These are phyloP conservation scores for Tuber magnatum DNA, from an alignment of 495 filamentous ascomycete species.

Conservation along the genomic window DNA sequence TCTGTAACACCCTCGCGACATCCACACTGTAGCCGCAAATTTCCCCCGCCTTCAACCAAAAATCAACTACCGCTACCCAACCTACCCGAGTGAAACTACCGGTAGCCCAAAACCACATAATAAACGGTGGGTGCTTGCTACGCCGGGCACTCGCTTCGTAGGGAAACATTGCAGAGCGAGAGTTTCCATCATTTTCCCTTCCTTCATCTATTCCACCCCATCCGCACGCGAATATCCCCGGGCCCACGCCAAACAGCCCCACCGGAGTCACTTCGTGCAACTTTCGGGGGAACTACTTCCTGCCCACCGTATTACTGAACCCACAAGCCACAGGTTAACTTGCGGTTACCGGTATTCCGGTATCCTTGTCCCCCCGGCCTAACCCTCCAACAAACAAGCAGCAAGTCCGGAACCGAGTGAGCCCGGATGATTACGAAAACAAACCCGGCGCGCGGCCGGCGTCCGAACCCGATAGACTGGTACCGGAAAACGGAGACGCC, in stretches of 20 bases:
- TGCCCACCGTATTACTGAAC: background rate
- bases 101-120: no score
- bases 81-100: background rate
- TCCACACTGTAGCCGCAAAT: background rate
- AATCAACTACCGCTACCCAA: background rate
- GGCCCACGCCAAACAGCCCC: background rate
- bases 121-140: background rate
- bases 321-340: background rate
- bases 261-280: background rate
- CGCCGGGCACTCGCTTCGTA: no score
- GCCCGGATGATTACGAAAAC: background rate
- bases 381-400: background rate
- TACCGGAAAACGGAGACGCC: background rate
- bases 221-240: background rate
- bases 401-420: background rate
- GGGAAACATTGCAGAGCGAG: background rate
- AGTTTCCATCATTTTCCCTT: background rate
- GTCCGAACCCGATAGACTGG: background rate
- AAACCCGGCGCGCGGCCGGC: background rate
- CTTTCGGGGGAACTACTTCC: background rate
- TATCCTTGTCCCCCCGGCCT: background rate
- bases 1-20: background rate
- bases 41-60: background rate
- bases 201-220: background rate
- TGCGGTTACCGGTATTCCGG: no score